Evolutionary conservation across 768 basidiomycete genomes (phyloP).

Genomic region (Trametes cinnabarina): DNA sequence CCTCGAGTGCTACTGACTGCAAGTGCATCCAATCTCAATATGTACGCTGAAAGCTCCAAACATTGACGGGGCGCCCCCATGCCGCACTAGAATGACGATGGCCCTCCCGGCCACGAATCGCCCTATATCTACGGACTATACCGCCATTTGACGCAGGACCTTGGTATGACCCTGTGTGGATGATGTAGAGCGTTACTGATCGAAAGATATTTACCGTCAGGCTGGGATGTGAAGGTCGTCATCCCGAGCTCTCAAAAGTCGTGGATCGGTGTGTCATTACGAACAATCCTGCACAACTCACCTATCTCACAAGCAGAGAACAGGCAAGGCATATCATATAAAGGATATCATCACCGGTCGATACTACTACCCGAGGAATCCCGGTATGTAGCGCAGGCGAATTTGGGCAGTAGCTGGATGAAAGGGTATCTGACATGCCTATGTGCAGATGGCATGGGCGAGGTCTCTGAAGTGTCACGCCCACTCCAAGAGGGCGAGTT

Average conservation of each 20-base stretch:
- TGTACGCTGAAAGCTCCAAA: background rate
- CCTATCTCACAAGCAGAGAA: background rate
- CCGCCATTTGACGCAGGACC: constrained; percentile 50
- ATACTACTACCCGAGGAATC: constrained; percentile 73
- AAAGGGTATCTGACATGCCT: background rate
- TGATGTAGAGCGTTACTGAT: background rate
- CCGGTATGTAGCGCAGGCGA: constrained; percentile 35
- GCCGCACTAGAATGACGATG: constrained; percentile 71
- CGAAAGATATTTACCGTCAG: constrained; percentile 33
- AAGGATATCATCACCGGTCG: constrained; percentile 65
- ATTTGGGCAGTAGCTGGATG: background rate
- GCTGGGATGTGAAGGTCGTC: constrained; percentile 80
- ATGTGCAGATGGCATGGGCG: constrained; percentile 59
- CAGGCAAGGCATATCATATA: constrained; percentile 82
- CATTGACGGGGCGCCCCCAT: background rate
- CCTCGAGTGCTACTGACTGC: constrained; percentile 44
- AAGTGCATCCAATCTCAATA: constrained; percentile 25
- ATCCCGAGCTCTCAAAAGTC: constrained; percentile 80
- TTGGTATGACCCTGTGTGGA: constrained; percentile 45
- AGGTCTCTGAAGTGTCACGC: constrained; percentile 57
- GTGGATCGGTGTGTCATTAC: constrained; percentile 67
- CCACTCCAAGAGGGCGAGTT: constrained; percentile 74
- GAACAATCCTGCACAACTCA: background rate
- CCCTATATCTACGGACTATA: constrained; percentile 77
- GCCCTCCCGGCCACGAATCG: constrained; percentile 70